Evolutionary conservation across 108 stramenopile species (phyloP), one percentile per base, ranked within the genome.

Genomic region (Cylindrotheca closterium): DNA sequence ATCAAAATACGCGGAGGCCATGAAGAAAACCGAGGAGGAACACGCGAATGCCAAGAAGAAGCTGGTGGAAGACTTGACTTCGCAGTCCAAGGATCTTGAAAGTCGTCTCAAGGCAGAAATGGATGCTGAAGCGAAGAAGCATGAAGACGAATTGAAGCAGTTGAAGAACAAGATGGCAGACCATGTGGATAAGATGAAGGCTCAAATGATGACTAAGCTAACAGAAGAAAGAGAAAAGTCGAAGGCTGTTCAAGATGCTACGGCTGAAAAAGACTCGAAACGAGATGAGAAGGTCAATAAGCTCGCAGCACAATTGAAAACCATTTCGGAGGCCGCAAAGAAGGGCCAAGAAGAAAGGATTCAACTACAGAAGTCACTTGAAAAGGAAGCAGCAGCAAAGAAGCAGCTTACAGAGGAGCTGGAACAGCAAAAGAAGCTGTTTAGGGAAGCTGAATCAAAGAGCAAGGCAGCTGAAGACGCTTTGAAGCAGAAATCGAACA

Each of bases 101-200:
- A 56, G 58, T 12, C 53, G 63, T 47, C 29, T 32, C 1, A 69
- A 78, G 22, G 62, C 51, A 23, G 55, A 65, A 23, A n/a, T 79
- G 26, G 71, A 77, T 27, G 57, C 50, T 25, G 22, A 53, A 30
- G 8, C 58, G 0, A 58, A 66, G 31, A 66, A 70, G 34, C 73
- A 74, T 21, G 60, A 17, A 15, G 50, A 83, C 53, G 86, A 85
- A 51, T 78, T 75, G 54, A 73, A 78, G 8, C 72, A 85, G 46
- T 69, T 91, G 2, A 80, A 79, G 47, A 59, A 79, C 52, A 78
- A 73, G 55, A 81, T 89, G 78, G 89, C 81, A n/a, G 80, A 82
- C 17, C 83, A 87, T 64, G 82, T 78, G 0, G 89, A 89, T 49
- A 83, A 89, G 12, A 60, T 93, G 60, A 88, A 87, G 54, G 63